Evolutionary conservation across 441 rosid species (phyloP).

Genomic region (Gossypium schwendimanii): DNA sequence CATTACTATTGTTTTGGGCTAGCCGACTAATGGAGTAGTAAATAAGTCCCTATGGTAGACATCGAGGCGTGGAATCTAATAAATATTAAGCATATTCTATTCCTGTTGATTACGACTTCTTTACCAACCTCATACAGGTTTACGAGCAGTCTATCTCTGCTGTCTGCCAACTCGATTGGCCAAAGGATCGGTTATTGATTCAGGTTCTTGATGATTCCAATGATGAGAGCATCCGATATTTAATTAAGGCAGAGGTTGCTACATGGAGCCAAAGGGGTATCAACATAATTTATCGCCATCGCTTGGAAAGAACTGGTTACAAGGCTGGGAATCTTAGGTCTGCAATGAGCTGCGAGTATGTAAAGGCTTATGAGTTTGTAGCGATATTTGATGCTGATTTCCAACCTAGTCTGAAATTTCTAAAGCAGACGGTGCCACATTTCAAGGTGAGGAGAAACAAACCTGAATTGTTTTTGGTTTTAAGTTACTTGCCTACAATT

Average conservation of each 20-base stretch:
- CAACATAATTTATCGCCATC: slow-evolving; percentile 72
- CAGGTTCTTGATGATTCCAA: slow-evolving; percentile 89
- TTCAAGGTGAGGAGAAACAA: slow-evolving; percentile 50
- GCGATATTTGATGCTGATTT: slow-evolving; percentile 91
- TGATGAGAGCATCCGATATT: slow-evolving; percentile 60
- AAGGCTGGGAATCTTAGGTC: slow-evolving; percentile 97
- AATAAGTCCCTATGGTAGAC: not conserved
- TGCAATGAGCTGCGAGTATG: slow-evolving; percentile 79
- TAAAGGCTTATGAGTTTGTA: slow-evolving; percentile 70
- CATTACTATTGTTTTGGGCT: not conserved
- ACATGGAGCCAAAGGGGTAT: slow-evolving; percentile 74
- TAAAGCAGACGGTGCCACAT: slow-evolving; percentile 71
- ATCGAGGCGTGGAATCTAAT: not conserved
- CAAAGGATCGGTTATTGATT: slow-evolving; percentile 63
- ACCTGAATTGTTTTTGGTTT: not conserved
- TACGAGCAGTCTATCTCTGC: slow-evolving; percentile 89
- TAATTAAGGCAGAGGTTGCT: slow-evolving; percentile 64
- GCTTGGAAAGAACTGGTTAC: slow-evolving; percentile 73
- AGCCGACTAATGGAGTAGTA: not conserved
- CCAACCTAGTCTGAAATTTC: slow-evolving; percentile 74
- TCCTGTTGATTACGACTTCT: slow-evolving; percentile 9
- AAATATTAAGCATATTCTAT: not conserved
- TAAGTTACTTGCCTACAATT: not conserved
- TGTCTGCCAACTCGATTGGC: slow-evolving; percentile 90
- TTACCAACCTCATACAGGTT: slow-evolving; percentile 40